Conservation (phyloP, 2,329 filamentous ascomycete species). For the Penicillium digitatum region DNA sequence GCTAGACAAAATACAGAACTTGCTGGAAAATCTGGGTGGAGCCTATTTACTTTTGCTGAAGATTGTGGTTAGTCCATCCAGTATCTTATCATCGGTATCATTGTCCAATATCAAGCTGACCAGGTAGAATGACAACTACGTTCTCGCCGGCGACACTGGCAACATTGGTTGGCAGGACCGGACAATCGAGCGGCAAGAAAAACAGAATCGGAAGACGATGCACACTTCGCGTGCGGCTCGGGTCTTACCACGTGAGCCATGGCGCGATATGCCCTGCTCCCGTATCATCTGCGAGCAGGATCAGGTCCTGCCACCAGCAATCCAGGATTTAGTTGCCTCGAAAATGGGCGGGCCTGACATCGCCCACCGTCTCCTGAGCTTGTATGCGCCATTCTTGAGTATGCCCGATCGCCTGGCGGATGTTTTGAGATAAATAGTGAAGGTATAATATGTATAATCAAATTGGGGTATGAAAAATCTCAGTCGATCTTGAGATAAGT, state of each 20-base stretch:
- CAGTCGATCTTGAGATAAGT: background rate
- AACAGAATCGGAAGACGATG: conserved; percentile 21
- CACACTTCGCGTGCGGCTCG: conserved; percentile 27
- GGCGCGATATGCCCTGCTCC: conserved; percentile 33
- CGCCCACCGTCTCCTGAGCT: conserved; percentile 32
- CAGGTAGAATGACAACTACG: conserved; percentile 17
- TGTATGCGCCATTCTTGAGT: conserved; percentile 44
- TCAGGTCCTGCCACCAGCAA: conserved; percentile 26
- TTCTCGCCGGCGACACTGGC: conserved; percentile 3
- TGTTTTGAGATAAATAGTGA: conserved; percentile 28
- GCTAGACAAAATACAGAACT: conserved; percentile 32
- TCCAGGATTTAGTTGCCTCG: conserved; percentile 33
- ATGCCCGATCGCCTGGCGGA: conserved; percentile 34
- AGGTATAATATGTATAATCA: conserved; percentile 5
- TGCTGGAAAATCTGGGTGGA: conserved; percentile 29
- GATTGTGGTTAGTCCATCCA: conserved; percentile 18
- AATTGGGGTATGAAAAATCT: conserved; percentile 1
- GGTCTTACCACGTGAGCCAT: conserved; percentile 30
- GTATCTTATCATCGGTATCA: background rate
- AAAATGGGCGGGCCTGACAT: conserved; percentile 25
- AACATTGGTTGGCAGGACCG: conserved; percentile 32
- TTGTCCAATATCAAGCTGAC: background rate
- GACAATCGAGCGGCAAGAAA: conserved; percentile 17
- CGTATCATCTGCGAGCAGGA: conserved; percentile 41
- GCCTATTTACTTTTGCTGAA: conserved; percentile 19